Conservation (phyloP, 2,329 filamentous ascomycete species). For the Emergomyces orientalis region DNA sequence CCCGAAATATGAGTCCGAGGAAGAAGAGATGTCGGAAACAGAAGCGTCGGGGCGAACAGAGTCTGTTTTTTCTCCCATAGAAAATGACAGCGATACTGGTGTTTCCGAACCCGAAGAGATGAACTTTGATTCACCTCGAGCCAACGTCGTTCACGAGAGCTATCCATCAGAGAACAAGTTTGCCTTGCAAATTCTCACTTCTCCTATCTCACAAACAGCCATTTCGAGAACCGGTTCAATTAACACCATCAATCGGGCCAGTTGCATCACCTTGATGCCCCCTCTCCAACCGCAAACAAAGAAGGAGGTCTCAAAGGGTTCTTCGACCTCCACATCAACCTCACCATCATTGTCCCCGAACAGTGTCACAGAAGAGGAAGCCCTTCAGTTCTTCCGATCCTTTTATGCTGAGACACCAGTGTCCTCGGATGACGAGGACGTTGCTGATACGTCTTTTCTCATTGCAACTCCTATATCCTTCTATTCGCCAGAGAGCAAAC, state of each 20-base stretch:
- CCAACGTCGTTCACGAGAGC: not conserved
- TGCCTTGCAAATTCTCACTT: not conserved
- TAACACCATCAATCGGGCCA: not conserved
- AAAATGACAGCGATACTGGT: slow-evolving; percentile 11
- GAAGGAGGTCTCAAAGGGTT: not conserved
- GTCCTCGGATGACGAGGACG: slow-evolving; percentile 15
- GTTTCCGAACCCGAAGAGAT: slow-evolving; percentile 5
- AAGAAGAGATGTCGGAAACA: slow-evolving; percentile 16
- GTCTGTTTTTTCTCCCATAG: slow-evolving; percentile 13
- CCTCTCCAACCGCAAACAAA: not conserved
- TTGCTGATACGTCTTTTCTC: slow-evolving; percentile 11
- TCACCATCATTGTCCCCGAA: not conserved
- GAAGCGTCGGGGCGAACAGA: slow-evolving; percentile 12
- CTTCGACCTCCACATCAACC: not conserved
- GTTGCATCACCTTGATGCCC: slow-evolving; percentile 5
- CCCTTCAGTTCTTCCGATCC: slow-evolving; percentile 7
- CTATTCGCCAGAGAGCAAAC: slow-evolving; percentile 13
- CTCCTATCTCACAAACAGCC: not conserved
- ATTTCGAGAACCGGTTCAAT: slow-evolving; percentile 3
- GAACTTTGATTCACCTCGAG: not conserved
- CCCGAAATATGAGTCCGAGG: slow-evolving; percentile 16
- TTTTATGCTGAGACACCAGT: slow-evolving; percentile 13
- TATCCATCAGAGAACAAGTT: not conserved
- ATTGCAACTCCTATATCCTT: slow-evolving; percentile 16
- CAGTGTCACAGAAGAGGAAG: not conserved